phyloP scores from a whole-genome alignment of 768 basidiomycete species.

The Suillus clintonianus region DNA sequence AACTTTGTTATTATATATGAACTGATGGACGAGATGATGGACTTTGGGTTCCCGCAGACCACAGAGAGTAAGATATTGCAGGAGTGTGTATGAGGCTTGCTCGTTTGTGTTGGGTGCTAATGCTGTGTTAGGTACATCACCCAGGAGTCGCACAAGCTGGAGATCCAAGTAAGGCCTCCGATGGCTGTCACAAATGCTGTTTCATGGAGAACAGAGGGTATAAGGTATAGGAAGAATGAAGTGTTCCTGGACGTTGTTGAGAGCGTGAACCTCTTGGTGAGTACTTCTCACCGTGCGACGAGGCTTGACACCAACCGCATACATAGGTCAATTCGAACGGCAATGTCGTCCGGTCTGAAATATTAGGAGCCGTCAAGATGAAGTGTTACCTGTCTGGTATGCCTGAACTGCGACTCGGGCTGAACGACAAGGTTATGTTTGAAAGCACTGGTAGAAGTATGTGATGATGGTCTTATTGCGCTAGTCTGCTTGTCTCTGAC shows the following conservation, averaged over 20 bases:
- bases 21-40: slow-evolving; percentile 99
- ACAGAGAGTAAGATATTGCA: slow-evolving; percentile 99
- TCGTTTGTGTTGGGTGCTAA: background rate
- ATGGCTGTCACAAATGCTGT: slow-evolving; percentile 98
- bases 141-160: slow-evolving; percentile 96
- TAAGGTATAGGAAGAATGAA: slow-evolving; percentile 97
- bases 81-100: slow-evolving; percentile 51
- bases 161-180: slow-evolving; percentile 88
- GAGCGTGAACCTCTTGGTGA: slow-evolving; percentile 91
- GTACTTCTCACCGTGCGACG: slow-evolving; percentile 26
- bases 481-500: background rate
- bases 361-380: slow-evolving; percentile 99
- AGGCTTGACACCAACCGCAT: background rate
- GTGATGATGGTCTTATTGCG: slow-evolving; percentile 28
- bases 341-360: slow-evolving; percentile 96
- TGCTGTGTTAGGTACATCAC: slow-evolving; percentile 79
- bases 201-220: slow-evolving; percentile 97
- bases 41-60: slow-evolving; percentile 98
- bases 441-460: slow-evolving; percentile 93
- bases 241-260: slow-evolving; percentile 99
- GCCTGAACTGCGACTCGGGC: slow-evolving; percentile 92
- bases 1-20: slow-evolving; percentile 99
- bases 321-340: slow-evolving; percentile 92
- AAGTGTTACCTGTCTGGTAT: slow-evolving; percentile 99
- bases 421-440: slow-evolving; percentile 99